phyloP scores from a whole-genome alignment of 2,329 filamentous ascomycete species.

The Fusarium sp. region DNA sequence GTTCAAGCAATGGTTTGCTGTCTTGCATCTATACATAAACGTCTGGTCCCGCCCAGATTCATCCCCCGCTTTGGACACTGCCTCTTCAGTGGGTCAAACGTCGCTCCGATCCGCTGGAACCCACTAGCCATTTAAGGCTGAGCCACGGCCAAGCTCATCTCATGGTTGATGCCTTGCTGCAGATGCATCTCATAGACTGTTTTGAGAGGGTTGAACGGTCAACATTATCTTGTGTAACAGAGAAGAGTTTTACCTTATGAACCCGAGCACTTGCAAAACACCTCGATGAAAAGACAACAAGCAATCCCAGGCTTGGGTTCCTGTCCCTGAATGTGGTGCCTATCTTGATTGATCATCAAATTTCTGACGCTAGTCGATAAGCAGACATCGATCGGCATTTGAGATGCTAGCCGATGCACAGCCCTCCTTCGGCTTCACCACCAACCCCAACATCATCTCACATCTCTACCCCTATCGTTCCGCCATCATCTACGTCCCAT shows the following conservation, averaged over 20 bases:
- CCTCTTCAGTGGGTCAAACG: conserved; percentile 25
- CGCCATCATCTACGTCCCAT: background rate
- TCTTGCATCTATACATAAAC: background rate
- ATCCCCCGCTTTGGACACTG: conserved; percentile 19
- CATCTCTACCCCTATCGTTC: background rate
- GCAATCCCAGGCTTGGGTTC: background rate
- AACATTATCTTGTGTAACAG: background rate
- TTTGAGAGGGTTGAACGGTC: background rate
- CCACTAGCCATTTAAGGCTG: conserved; percentile 21
- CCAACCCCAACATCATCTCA: conserved; percentile 23
- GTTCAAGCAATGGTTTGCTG: background rate
- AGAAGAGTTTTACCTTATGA: background rate
- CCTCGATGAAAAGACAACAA: background rate
- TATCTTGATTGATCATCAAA: conserved; percentile 33
- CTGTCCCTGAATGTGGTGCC: background rate
- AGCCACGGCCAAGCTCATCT: conserved; percentile 24
- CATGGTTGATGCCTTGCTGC: background rate
- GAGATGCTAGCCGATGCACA: conserved; percentile 11
- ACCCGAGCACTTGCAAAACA: background rate
- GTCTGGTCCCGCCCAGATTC: conserved; percentile 1
- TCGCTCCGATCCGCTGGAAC: conserved; percentile 28
- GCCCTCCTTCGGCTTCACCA: conserved; percentile 20
- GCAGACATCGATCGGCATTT: conserved; percentile 20
- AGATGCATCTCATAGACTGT: background rate
- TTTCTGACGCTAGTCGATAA: conserved; percentile 22